Base-by-base conservation (phyloP, 2,329 filamentous ascomycete species). In the Zymoseptoria pseudotritici region DNA sequence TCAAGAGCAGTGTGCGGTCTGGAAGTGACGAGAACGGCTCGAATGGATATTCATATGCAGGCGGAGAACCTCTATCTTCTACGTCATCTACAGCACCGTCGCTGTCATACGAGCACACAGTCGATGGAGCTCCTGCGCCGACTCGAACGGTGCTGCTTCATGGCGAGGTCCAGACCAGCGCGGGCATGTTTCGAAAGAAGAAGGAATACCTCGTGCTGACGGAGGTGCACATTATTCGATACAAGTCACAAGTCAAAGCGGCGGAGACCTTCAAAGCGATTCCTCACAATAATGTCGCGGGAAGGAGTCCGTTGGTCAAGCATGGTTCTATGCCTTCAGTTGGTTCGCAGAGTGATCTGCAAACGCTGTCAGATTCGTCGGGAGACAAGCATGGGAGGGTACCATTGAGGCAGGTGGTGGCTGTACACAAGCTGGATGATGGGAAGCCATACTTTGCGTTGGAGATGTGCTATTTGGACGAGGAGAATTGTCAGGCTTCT, bases 141-240 rank as follows among this genome's bases (percentile, higher is more conserved):
- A 62, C 67, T 65, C 68, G 74, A 70, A 74, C 77, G 29, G 83
- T 89, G 20, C 73, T 88, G 46, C 81, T 86, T 63, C 83, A 88
- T 74, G 87, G 86, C 46, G 86, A 88, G 69, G 83, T 89, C 17
- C 86, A 89, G 73, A 88, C 84, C 11, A 85, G 84, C 54, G 86
- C 83, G 58, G 83, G 83, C 61, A 83, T 89, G 79, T 87, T 89
- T 74, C 79, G 86, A 70, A 88, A 88, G 75, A 88, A 86, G 75
- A 86, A 82, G 73, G 86, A 89, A 71, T 90, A 87, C 67, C 76
- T 90, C 58, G 87, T 89, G 13, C 76, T 90, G 64, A 90, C 86
- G 6, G 86, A 89, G 64, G 83, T 81, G 5, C 84, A 89, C 71
- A 74, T 90, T 58, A 75, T 89, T 58, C 81, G 86, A 11, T 89